These are phyloP conservation scores for Klebsormidium nitens DNA, from an alignment of 139 green algal genomes.

Conservation along the genomic window DNA sequence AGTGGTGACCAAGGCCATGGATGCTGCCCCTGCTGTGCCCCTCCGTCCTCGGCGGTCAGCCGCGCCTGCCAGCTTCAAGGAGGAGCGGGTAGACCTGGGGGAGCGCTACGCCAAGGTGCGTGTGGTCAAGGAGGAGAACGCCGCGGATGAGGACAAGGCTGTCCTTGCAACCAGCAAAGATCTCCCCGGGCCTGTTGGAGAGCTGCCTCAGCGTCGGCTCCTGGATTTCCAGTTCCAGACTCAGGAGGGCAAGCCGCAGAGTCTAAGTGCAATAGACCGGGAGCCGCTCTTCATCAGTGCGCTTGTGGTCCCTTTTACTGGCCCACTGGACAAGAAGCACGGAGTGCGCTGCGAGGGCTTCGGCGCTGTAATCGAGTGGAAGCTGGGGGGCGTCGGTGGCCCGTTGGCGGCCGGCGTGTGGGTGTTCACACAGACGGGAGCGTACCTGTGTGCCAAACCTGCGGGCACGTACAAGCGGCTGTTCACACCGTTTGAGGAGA, in stretches of 20 bases:
- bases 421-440: slow-evolving; percentile 18
- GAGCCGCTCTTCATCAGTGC: neutral
- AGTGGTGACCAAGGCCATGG: too few relatives aligned
- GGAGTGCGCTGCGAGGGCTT: slow-evolving; percentile 22
- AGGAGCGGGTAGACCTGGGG: too few relatives aligned
- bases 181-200: too few relatives aligned
- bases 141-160: too few relatives aligned
- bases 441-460: neutral
- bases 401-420: slow-evolving; percentile 4
- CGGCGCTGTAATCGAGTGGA: slow-evolving; percentile 17
- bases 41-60: too few relatives aligned
- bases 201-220: slow-evolving; percentile 8
- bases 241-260: slow-evolving; percentile 10
- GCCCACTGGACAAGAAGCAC: neutral
- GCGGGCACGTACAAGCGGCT: slow-evolving; percentile 19
- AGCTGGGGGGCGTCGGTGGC: slow-evolving; percentile 21
- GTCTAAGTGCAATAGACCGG: neutral
- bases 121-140: too few relatives aligned
- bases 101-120: too few relatives aligned
- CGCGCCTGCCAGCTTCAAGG: too few relatives aligned
- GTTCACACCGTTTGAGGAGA: slow-evolving; percentile 19
- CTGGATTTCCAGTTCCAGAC: slow-evolving; percentile 7
- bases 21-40: too few relatives aligned
- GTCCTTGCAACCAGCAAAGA: too few relatives aligned
- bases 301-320: neutral